Evolutionary conservation across 768 basidiomycete species (phyloP), one percentile per base, ranked within the genome.

Genomic region (Panus rudis): DNA sequence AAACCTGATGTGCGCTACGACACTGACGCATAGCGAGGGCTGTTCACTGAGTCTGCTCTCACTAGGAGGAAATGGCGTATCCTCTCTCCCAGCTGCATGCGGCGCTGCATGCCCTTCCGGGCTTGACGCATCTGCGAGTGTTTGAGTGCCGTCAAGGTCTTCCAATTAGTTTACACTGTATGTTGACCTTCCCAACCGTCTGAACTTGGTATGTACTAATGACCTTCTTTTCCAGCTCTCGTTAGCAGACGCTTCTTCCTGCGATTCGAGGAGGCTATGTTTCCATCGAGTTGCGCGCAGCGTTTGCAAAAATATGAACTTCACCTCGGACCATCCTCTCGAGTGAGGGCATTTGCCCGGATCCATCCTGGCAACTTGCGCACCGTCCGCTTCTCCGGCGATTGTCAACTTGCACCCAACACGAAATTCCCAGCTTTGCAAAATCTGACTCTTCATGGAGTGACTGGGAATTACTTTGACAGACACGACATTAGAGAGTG

Each of bases 211-310:
- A n/a, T n/a, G n/a, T n/a, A 44, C 16, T 10, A 10, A 24, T 34
- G 4, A 10, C 19, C 25, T 48, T 24, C 39, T 23, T 34, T 42
- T 35, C 28, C 41, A 48, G 23, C 8, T 19, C 19, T 14, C 30
- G 30, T 12, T 31, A 46, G 40, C 43, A 39, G 31, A 21, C 40
- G 28, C 11, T 28, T 49, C 43, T 41, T 37, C 42, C 46, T 63
- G 25, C 48, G 63, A 40, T 67, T 66, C 48, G 68, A 69, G 47
- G 47, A 56, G n/a, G 62, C 63, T 4, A 61, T 70, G 58, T 69
- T 61, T 37, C 69, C 65, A 0, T n/a, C 19, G 39, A 20, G 43
- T 39, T 17, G 37, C 52, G 12, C 44, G 17, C 46, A 25, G 25
- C 21, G 25, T 17, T 56, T 67, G 13, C 23, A 39, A 16, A 46